These are phyloP conservation scores for Tylopilus rubrobrunneus DNA, from an alignment of 768 basidiomycete genomes.

Conservation along the genomic window DNA sequence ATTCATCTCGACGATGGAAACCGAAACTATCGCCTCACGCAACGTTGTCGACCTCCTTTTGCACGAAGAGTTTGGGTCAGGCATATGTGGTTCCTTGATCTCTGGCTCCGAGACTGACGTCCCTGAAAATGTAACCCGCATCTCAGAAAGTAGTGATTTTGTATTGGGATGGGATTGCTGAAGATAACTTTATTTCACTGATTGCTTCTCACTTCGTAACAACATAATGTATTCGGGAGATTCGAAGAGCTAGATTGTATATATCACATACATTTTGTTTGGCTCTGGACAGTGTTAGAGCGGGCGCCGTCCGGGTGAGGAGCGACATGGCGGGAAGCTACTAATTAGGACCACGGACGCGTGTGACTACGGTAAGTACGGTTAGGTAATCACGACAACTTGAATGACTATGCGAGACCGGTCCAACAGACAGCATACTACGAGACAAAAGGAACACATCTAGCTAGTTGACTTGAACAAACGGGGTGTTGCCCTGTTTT, in stretches of 20 bases:
- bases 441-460: neutral
- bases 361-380: too few species aligned
- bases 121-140: slow-evolving; percentile 9
- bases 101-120: slow-evolving; percentile 21
- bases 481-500: neutral
- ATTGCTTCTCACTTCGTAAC: neutral
- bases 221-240: neutral
- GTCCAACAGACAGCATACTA: neutral
- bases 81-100: slow-evolving; percentile 57
- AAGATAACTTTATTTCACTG: slow-evolving; percentile 6
- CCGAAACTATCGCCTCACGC: slow-evolving; percentile 77
- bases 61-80: slow-evolving; percentile 63
- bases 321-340: too few species aligned
- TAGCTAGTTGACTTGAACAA: neutral
- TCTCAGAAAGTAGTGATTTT: slow-evolving; percentile 37
- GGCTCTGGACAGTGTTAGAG: neutral
- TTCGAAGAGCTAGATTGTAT: neutral
- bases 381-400: too few species aligned
- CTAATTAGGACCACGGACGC: too few species aligned
- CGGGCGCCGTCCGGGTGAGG: too few species aligned
- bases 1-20: slow-evolving; percentile 92
- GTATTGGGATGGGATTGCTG: slow-evolving; percentile 79
- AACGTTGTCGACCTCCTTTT: slow-evolving; percentile 81
- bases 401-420: too few species aligned
- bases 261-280: neutral